Percentiles rank a stretch among this genome's conserved stretches.
These are phyloP conservation scores for Penicillium frequentans DNA, from an alignment of 2,329 filamentous ascomycete genomes.

Conservation along the genomic window DNA sequence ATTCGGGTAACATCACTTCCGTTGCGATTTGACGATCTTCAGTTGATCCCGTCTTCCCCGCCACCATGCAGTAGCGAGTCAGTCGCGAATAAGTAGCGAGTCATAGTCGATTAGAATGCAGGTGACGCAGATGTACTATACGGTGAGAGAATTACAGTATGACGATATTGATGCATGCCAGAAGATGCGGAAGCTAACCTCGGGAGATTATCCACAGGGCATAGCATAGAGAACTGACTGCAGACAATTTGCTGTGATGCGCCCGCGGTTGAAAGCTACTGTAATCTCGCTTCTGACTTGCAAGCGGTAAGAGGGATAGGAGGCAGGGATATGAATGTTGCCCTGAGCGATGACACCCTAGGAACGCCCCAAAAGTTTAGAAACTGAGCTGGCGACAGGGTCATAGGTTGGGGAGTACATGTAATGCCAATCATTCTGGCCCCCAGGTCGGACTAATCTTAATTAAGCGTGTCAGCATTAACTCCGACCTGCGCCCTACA, in stretches of 20 bases:
- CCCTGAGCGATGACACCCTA: neutral
- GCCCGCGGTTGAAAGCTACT: neutral
- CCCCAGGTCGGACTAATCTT: constrained; percentile 4
- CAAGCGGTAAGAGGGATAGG: neutral
- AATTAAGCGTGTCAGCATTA: constrained; percentile 2
- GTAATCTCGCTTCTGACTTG: neutral
- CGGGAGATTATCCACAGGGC: too few species aligned
- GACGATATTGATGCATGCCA: neutral
- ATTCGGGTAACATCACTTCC: neutral
- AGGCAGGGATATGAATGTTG: neutral
- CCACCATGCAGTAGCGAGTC: neutral
- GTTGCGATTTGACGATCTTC: neutral
- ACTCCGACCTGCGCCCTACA: neutral
- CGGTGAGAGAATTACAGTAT: neutral
- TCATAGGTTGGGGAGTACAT: too few species aligned
- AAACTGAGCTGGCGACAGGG: neutral
- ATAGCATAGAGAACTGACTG: neutral
- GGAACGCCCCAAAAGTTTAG: neutral
- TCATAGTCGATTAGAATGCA: neutral
- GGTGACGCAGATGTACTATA: neutral
- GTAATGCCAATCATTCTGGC: neutral
- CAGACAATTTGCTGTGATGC: neutral
- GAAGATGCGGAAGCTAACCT: too few species aligned
- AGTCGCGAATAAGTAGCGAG: neutral
- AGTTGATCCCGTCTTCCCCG: neutral